These are phyloP conservation scores for Oryza meyeriana DNA, from an alignment of 176 grass and related monocot species.

Conservation along the genomic window DNA sequence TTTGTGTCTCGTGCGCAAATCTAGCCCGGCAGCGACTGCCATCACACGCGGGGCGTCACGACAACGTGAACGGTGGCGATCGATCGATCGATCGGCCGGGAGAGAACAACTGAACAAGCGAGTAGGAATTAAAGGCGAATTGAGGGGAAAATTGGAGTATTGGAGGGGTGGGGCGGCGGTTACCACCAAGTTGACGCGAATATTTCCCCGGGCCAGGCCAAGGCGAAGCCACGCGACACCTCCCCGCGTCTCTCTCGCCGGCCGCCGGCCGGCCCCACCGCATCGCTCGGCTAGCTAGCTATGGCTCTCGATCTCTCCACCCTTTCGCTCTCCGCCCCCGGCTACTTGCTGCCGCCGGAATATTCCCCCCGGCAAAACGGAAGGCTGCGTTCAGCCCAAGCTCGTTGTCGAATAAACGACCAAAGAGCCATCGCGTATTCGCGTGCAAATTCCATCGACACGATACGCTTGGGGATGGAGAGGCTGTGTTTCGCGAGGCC, in stretches of 20 bases:
- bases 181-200: slow-evolving; percentile 42
- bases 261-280: slow-evolving; percentile 6
- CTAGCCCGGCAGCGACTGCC: not conserved
- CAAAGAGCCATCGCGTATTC: not conserved
- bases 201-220: slow-evolving; percentile 27
- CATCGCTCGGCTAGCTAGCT: not conserved
- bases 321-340: not conserved
- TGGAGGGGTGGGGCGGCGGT: slow-evolving; percentile 41
- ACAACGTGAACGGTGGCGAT: not conserved
- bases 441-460: not conserved
- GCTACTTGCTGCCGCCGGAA: slow-evolving; percentile 7
- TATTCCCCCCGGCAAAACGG: slow-evolving; percentile 25
- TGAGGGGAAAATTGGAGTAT: not conserved
- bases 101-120: not conserved
- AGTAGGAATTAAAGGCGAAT: not conserved
- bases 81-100: not conserved
- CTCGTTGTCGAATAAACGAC: not conserved
- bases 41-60: not conserved
- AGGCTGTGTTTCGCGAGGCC: not conserved
- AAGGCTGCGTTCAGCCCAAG: not conserved
- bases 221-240: not conserved
- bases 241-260: slow-evolving; percentile 6
- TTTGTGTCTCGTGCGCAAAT: not conserved
- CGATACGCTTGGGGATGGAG: not conserved
- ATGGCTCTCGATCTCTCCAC: not conserved